phyloP scores from a whole-genome alignment of 208 protist genomes.

The Jaenimonas drosophilae region DNA sequence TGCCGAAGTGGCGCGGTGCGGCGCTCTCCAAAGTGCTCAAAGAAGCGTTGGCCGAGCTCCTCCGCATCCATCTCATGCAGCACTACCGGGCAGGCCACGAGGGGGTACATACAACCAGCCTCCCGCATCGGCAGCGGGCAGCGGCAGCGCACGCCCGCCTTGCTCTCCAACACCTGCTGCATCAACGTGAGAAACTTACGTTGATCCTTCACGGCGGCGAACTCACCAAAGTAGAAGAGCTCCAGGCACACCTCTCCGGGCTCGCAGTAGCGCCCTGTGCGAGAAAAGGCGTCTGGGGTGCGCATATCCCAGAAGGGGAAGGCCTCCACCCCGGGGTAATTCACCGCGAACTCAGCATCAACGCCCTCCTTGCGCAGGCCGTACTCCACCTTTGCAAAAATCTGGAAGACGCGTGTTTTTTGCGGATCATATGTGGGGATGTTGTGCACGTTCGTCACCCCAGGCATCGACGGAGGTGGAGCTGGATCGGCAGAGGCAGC shows the following conservation, averaged over 20 bases:
- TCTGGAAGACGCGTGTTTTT: conserved; percentile 38
- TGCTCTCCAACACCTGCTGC: conserved; percentile 25
- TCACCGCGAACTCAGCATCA: conserved; percentile 33
- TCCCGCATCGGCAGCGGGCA: conserved; percentile 51
- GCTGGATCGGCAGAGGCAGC: conserved; percentile 1
- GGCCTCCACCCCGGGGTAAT: conserved; percentile 45
- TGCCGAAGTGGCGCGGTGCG: conserved; percentile 1
- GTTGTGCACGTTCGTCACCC: conserved; percentile 3
- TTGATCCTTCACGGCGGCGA: conserved; percentile 35
- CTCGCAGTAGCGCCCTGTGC: conserved; percentile 15
- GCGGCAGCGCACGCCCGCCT: conserved; percentile 31
- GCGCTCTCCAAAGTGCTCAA: conserved; percentile 64
- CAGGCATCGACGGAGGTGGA: conserved; percentile 29
- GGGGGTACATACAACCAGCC: conserved; percentile 77
- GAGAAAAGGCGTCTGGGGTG: conserved; percentile 19
- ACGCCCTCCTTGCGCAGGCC: conserved; percentile 44
- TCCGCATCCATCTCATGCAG: conserved; percentile 60
- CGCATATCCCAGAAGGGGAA: conserved; percentile 73
- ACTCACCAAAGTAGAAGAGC: conserved; percentile 77
- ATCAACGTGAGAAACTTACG: conserved; percentile 26
- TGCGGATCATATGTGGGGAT: conserved; percentile 26
- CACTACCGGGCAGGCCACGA: conserved; percentile 47
- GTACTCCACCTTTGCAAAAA: conserved; percentile 33
- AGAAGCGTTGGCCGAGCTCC: conserved; percentile 49
- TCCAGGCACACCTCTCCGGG: conserved; percentile 62